These are phyloP conservation scores for Xylaria grammica DNA, from an alignment of 495 filamentous ascomycete genomes.

Conservation along the genomic window DNA sequence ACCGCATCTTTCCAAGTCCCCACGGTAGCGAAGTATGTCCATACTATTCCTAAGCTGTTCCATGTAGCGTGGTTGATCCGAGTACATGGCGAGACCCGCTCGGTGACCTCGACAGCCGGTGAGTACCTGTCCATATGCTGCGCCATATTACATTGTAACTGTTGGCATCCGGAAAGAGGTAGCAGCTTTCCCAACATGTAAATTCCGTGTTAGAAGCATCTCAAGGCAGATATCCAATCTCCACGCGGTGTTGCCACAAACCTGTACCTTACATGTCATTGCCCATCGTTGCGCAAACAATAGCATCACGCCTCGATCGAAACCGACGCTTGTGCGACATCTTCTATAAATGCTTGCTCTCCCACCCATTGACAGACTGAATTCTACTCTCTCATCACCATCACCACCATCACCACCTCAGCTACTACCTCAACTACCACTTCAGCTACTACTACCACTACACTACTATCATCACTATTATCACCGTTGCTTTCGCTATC, in stretches of 20 bases:
- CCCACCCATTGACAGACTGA: slow-evolving; percentile 13
- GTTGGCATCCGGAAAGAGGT: slow-evolving; percentile 15
- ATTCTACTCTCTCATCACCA: slow-evolving; percentile 12
- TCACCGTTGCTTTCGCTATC: neutral
- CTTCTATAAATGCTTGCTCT: slow-evolving; percentile 24
- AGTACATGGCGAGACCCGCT: slow-evolving; percentile 13
- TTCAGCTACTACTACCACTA: neutral
- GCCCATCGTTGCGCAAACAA: slow-evolving; percentile 19
- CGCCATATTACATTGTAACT: slow-evolving; percentile 15
- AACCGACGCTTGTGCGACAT: neutral
- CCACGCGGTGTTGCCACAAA: slow-evolving; percentile 8
- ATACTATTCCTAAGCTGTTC: slow-evolving; percentile 12
- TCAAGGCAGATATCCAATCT: slow-evolving; percentile 20
- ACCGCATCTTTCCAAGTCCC: slow-evolving; percentile 18
- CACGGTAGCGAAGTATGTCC: slow-evolving; percentile 9
- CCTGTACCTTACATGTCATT: slow-evolving; percentile 11
- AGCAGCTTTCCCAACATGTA: slow-evolving; percentile 15
- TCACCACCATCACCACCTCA: slow-evolving; percentile 4
- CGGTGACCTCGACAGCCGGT: slow-evolving; percentile 11
- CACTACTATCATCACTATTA: slow-evolving; percentile 5
- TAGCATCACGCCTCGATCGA: neutral
- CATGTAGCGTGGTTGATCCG: slow-evolving; percentile 12
- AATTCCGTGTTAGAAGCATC: slow-evolving; percentile 2
- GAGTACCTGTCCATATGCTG: slow-evolving; percentile 3
- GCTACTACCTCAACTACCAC: slow-evolving; percentile 7